Evolutionary conservation across 768 basidiomycete species (phyloP), one percentile per base, ranked within the genome.

Genomic region (Tulasnella calospora): DNA sequence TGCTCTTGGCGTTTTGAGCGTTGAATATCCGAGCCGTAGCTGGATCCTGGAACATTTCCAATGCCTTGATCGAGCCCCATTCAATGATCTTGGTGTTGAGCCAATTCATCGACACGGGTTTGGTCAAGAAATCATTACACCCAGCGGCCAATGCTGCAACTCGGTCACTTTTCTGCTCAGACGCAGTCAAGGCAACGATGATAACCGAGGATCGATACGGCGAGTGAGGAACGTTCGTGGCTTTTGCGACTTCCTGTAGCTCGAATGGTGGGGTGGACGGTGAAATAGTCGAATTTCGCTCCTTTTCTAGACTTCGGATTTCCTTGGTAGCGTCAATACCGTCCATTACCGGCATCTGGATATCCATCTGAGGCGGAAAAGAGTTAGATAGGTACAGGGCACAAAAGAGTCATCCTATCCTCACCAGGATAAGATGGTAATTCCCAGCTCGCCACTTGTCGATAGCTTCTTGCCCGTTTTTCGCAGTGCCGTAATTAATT

Each of bases 331-430:
- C 98, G 83, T 94, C 90, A 72, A 99, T 98, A 44, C 98, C 98
- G 84, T 97, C 95, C 94, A 98, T 99, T 81, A 99, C 92, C 12
- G 98, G 98, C 90, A 99, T 96, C 85, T 99, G 97, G 76, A 99
- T 99, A 86, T 99, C 98, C 98, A 99, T 99, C 97, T 98, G 47
- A 19, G 55, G 12, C 8, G 81, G 4, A 79, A 38, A 44, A 51
- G 74, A 71, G 21, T 80, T 73, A 40, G 71, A 73, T 44, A 15
- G 38, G 3, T 41, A 71, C n/a, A 40, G 38, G 1, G 51, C 38
- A 12, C 1, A 40, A 40, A n/a, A 15, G 9, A 19, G 3, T 23
- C 38, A 46, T 71, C 71, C 17, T 13, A 23, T 40, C 86, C 94
- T 81, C 80, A 98, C 97, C 85, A 99, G 85, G 76, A 99, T 98